A percentile compares a stretch with the other conserved stretches of the same genome.
Conservation (phyloP, 345 rosid species). For the Rhizophora apiculata region DNA sequence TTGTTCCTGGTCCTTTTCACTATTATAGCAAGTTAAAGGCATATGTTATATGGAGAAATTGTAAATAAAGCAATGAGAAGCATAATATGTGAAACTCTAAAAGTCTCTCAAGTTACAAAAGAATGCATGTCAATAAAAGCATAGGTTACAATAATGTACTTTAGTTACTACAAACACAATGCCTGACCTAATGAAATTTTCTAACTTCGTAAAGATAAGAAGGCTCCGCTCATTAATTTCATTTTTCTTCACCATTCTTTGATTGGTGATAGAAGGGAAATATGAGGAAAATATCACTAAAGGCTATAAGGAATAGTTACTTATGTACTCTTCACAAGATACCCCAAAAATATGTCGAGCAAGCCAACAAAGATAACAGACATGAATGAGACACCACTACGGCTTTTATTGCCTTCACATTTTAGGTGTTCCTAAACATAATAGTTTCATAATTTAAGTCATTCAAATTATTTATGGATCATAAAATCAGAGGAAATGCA, state of each 20-base stretch:
- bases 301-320: background rate
- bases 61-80: too few relatives aligned
- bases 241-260: slow-evolving; percentile 32
- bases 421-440: slow-evolving; percentile 48
- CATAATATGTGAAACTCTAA: too few relatives aligned
- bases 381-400: slow-evolving; percentile 45
- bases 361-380: slow-evolving; percentile 53
- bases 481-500: background rate
- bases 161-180: slow-evolving; percentile 18
- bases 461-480: slow-evolving; percentile 2
- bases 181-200: slow-evolving; percentile 26
- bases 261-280: slow-evolving; percentile 22
- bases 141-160: background rate
- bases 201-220: slow-evolving; percentile 34
- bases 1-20: too few relatives aligned
- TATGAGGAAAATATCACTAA: slow-evolving; percentile 10
- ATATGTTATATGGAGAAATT: too few relatives aligned
- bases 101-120: slow-evolving; percentile 33
- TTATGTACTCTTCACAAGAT: slow-evolving; percentile 56
- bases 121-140: slow-evolving; percentile 28
- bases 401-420: slow-evolving; percentile 43
- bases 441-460: slow-evolving; percentile 9
- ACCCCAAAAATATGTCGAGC: slow-evolving; percentile 62
- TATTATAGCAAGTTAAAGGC: too few relatives aligned
- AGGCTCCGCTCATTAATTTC: slow-evolving; percentile 13